Conservation (phyloP, 1,284 basidiomycete genomes). For the Lentinula novae-zelandiae region DNA sequence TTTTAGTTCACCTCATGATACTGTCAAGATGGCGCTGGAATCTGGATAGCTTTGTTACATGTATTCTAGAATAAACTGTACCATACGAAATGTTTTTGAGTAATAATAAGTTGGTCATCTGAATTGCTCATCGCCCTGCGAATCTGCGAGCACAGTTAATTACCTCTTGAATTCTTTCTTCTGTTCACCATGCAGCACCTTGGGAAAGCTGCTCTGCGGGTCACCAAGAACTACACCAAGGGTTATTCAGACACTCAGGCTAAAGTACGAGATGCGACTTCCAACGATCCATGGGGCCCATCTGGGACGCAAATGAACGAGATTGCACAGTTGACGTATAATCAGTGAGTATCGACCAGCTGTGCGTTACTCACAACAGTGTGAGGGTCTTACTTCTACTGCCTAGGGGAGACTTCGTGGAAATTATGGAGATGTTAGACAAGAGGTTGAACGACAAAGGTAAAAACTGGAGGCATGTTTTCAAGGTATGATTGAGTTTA, state of each 20-base stretch:
- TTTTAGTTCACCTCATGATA: neutral
- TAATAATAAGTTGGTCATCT: neutral
- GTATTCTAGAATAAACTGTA: no score
- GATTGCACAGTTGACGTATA: constrained; percentile 95
- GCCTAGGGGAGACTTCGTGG: constrained; percentile 90
- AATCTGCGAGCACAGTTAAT: neutral
- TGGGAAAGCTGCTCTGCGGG: constrained; percentile 78
- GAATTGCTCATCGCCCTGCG: neutral
- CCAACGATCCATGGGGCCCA: constrained; percentile 99
- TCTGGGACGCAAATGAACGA: constrained; percentile 99
- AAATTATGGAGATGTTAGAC: constrained; percentile 99
- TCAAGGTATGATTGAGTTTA: constrained; percentile 65
- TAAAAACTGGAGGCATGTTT: constrained; percentile 99
- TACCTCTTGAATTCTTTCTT: neutral
- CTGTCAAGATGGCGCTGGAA: no score
- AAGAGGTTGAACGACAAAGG: constrained; percentile 99
- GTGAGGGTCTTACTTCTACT: constrained; percentile 9
- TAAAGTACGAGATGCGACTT: constrained; percentile 98
- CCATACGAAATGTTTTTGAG: no score
- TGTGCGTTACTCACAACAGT: neutral
- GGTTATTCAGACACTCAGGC: constrained; percentile 93
- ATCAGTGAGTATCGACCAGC: constrained; percentile 68
- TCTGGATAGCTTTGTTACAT: neutral
- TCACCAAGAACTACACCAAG: constrained; percentile 94
- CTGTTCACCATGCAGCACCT: constrained; percentile 55